Percentiles rank a stretch among this genome's conserved stretches.
Evolutionary conservation across 371 early-diverging fungal genomes (phyloP).

Genomic region (Mortierella sp.): DNA sequence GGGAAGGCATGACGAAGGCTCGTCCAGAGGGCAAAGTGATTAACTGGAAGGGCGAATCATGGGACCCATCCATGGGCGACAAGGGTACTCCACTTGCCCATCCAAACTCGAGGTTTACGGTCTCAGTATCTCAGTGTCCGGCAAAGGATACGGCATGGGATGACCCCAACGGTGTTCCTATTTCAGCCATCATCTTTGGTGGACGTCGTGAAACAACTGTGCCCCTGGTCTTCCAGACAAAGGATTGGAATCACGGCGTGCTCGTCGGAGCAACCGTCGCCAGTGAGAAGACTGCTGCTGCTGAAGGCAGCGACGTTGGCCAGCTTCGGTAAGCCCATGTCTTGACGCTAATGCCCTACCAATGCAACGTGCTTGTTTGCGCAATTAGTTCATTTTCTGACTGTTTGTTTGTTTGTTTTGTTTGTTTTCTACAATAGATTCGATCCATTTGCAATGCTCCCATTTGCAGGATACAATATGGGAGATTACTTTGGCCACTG

Average conservation of each 20-base stretch:
- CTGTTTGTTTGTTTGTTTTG: not conserved
- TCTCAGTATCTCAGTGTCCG: slow-evolving; percentile 51
- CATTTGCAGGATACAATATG: slow-evolving; percentile 61
- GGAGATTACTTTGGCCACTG: slow-evolving; percentile 58
- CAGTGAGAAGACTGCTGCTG: slow-evolving; percentile 58
- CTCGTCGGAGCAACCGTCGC: slow-evolving; percentile 56
- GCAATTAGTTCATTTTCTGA: not conserved
- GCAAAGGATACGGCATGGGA: slow-evolving; percentile 55
- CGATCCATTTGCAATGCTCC: slow-evolving; percentile 60
- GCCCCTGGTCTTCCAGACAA: slow-evolving; percentile 57
- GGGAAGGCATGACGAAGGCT: slow-evolving; percentile 58
- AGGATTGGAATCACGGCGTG: slow-evolving; percentile 59
- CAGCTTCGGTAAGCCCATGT: slow-evolving; percentile 49
- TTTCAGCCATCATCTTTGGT: slow-evolving; percentile 59
- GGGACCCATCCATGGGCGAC: slow-evolving; percentile 51
- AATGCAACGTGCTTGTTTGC: too few species aligned
- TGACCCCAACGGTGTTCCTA: slow-evolving; percentile 59
- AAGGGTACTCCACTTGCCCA: slow-evolving; percentile 49
- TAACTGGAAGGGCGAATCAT: slow-evolving; percentile 55
- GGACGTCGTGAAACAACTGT: slow-evolving; percentile 55
- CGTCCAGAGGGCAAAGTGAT: slow-evolving; percentile 53
- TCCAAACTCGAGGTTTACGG: slow-evolving; percentile 59
- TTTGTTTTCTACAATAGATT: slow-evolving; percentile 16
- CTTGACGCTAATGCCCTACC: too few species aligned
- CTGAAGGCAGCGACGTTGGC: slow-evolving; percentile 55